Conservation (phyloP, 148 eudicot species). For the Chenopodium suecicum region DNA sequence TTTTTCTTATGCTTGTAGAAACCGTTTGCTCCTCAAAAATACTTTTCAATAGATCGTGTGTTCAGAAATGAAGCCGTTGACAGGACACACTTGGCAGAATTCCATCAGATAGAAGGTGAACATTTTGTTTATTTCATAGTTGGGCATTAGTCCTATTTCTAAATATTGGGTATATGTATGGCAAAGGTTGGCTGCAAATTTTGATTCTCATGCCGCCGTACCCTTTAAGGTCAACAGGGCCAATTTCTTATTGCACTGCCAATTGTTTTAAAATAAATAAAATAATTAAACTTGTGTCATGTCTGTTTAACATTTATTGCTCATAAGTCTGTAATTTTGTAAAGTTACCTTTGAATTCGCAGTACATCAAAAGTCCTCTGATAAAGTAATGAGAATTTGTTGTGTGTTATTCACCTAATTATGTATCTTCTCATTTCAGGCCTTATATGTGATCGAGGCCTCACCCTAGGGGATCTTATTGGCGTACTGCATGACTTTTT, state of each 20-base stretch:
- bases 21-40: slow-evolving; percentile 73
- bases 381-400: background rate
- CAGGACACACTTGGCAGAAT: slow-evolving; percentile 95
- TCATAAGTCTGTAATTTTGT: background rate
- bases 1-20: slow-evolving; percentile 40
- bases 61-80: slow-evolving; percentile 99
- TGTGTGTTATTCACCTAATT: slow-evolving; percentile 9
- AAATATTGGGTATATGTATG: background rate
- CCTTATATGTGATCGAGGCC: slow-evolving; percentile 86
- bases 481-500: slow-evolving; percentile 92
- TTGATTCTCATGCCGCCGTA: background rate
- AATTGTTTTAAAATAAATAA: background rate
- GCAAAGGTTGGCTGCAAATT: background rate
- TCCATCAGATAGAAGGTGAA: slow-evolving; percentile 95
- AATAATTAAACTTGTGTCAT: background rate
- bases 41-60: slow-evolving; percentile 91
- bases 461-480: slow-evolving; percentile 84
- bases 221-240: background rate
- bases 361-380: background rate
- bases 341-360: background rate
- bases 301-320: background rate
- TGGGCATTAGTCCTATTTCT: background rate
- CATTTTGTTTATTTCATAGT: too few species aligned
- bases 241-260: background rate
- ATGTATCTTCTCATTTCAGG: slow-evolving; percentile 43